Conservation (phyloP, 2,329 filamentous ascomycete species). For the Aspergillus costaricaensis region DNA sequence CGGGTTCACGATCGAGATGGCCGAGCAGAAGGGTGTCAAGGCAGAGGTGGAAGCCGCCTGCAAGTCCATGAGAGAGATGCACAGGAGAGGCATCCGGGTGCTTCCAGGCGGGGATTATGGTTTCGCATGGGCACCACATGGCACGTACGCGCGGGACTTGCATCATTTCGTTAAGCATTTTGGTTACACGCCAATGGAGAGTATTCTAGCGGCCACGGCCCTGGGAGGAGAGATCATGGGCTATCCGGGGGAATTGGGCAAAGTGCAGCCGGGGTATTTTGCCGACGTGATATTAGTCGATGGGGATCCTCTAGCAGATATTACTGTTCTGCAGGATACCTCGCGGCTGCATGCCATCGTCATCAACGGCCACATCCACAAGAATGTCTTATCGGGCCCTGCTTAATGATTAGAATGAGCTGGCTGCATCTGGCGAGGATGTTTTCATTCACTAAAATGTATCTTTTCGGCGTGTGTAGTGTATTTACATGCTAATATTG, state of each 20-base stretch:
- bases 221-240: slow-evolving; percentile 24
- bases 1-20: slow-evolving; percentile 15
- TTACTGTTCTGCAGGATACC: not conserved
- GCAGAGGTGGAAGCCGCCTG: slow-evolving; percentile 43
- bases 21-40: slow-evolving; percentile 45
- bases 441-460: too few species aligned
- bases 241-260: slow-evolving; percentile 4
- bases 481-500: too few species aligned
- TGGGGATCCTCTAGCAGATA: slow-evolving; percentile 1
- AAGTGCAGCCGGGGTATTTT: slow-evolving; percentile 9
- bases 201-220: slow-evolving; percentile 45
- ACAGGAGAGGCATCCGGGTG: slow-evolving; percentile 45
- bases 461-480: too few species aligned
- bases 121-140: slow-evolving; percentile 50
- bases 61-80: slow-evolving; percentile 45
- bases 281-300: slow-evolving; percentile 4
- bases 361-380: slow-evolving; percentile 1
- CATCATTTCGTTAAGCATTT: slow-evolving; percentile 49
- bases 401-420: not conserved
- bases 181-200: slow-evolving; percentile 45
- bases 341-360: not conserved
- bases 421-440: not conserved
- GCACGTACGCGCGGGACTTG: slow-evolving; percentile 48
- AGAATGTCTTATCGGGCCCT: not conserved
- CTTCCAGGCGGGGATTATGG: slow-evolving; percentile 50